Base-by-base conservation (phyloP, 768 basidiomycete species). In the Paxillus ammoniavirescens region DNA sequence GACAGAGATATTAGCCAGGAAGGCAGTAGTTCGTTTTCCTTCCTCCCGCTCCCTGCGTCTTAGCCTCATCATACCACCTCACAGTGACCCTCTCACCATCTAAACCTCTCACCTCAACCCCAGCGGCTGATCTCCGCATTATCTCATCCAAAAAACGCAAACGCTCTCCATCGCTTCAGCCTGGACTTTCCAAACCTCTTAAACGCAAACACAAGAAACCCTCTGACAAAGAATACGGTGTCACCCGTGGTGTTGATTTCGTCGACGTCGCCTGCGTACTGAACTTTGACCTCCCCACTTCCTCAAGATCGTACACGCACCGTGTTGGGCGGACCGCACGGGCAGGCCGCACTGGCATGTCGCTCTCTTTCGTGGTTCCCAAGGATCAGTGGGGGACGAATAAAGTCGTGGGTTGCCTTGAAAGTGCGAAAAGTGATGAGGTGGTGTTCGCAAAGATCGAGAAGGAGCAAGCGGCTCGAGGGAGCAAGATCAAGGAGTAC, bases 261-360 rank as follows among this genome's bases (percentile, higher is more conserved):
- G 81, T 98, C 57, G 91, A 97, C 60, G 97, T 98, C 51, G 86
- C 94, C 9, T 98, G 95, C 61, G 96, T 99, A 3, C 81, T 99
- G 68, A 99, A 99, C 75, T 99, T 98, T 71, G 97, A 99, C 71
- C 80, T 98, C n/a, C 97, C 97, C 1, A 76, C 83, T 1, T 87
- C 93, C 0, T 80, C 91, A 4, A 86, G 86, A 15, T 82, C 93
- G 12, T 99, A 99, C 66, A 94, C 91, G 0, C 97, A 99, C 68
- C 87, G 97, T 46, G 89, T 98, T 14, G 97, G 97, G 12, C 86
- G 97, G 23, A 99, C 97, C 0, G 97, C 97, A 13, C 91, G 97
- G 18, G 97, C 96, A 0, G 97, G 97, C 1, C 85, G 92, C 30
- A 86, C 91, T 0, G 97, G 97, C 9, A 89, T 96, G 78, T 82